Evolutionary conservation across 2,329 filamentous ascomycete genomes (phyloP), one percentile per base, ranked within the genome.

Genomic region (Cadophora sp.): DNA sequence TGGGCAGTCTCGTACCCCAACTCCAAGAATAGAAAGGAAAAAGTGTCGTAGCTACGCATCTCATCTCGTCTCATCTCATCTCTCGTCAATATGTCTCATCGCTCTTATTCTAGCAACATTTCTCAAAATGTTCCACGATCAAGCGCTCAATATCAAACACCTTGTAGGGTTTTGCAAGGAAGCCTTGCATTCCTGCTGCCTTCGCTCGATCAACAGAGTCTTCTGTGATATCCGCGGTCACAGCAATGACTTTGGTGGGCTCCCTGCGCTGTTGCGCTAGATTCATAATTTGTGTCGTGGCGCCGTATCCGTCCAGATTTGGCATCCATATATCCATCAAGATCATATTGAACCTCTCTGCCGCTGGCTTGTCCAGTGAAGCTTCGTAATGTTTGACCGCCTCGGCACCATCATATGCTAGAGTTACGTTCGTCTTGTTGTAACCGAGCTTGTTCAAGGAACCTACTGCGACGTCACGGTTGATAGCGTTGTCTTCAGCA

Each of bases 321-420:
- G 90, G 90, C 76, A 92, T 92, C 90, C 90, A 92, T 11, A 92
- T 83, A 77, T 92, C 90, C 90, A 92, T 92, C 53, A 92, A 79
- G 27, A 92, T 83, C 1, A 91, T 84, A 73, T 91, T 86, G 66
- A 92, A 86, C 2, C 79, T 77, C 62, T 65, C 76, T 62, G 31
- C 71, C 1, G 71, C 71, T 22, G 70, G 75, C 26, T 72, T 72
- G 1, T 64, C 63, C 3, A 84, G 74, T 7, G 83, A 79, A 26
- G 82, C 81, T 63, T 81, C 78, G 82, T 90, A 90, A 55, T 87
- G 82, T 22, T 86, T 83, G 0, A 92, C 88, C 0, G 90, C 90
- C 74, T 92, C 88, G 56, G 85, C 84, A 50, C 90, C 90, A 73
- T 92, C 89, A 73, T 89, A 89, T 0, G 90, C 90, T 76, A 92